Evolutionary conservation across 2,329 filamentous ascomycete species (phyloP).

Genomic region (Ceratocystis ficicola): DNA sequence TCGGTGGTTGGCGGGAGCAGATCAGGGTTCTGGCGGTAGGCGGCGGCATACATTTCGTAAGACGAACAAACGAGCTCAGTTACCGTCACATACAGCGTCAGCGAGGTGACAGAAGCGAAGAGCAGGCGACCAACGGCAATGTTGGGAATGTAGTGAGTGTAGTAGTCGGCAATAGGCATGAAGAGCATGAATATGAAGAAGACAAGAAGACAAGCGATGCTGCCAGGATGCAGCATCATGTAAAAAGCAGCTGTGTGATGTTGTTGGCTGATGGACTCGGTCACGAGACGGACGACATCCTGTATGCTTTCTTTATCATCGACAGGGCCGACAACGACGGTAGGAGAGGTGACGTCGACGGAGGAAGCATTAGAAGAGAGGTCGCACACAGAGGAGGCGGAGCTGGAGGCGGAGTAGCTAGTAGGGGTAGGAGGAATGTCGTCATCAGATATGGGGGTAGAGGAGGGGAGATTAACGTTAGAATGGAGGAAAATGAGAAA

Average conservation of each 20-base stretch:
- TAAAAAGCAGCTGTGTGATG: conserved; percentile 53
- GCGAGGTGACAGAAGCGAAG: conserved; percentile 46
- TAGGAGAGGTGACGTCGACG: conserved; percentile 35
- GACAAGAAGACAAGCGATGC: conserved; percentile 35
- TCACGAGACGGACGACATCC: conserved; percentile 57
- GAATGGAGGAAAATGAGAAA: conserved; percentile 14
- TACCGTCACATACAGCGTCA: conserved; percentile 50
- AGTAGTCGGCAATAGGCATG: conserved; percentile 33
- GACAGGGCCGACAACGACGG: conserved; percentile 48
- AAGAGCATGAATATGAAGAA: conserved; percentile 33
- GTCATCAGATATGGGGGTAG: background rate
- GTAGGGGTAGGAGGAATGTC: conserved; percentile 5
- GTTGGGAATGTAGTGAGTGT: conserved; percentile 24
- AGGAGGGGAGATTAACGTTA: conserved; percentile 11
- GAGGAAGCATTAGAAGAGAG: conserved; percentile 30
- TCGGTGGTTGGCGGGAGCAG: conserved; percentile 25
- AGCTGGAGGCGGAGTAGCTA: background rate
- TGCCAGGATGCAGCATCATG: conserved; percentile 51
- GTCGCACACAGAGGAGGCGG: conserved; percentile 15
- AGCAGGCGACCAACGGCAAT: conserved; percentile 42
- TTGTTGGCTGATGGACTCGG: conserved; percentile 74
- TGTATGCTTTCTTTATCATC: conserved; percentile 45
- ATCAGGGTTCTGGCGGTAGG: conserved; percentile 51
- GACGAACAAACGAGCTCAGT: conserved; percentile 48
- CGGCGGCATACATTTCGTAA: conserved; percentile 54